Conservation (phyloP, 192 early-diverging fungal genomes). For the Podila minutissima region DNA sequence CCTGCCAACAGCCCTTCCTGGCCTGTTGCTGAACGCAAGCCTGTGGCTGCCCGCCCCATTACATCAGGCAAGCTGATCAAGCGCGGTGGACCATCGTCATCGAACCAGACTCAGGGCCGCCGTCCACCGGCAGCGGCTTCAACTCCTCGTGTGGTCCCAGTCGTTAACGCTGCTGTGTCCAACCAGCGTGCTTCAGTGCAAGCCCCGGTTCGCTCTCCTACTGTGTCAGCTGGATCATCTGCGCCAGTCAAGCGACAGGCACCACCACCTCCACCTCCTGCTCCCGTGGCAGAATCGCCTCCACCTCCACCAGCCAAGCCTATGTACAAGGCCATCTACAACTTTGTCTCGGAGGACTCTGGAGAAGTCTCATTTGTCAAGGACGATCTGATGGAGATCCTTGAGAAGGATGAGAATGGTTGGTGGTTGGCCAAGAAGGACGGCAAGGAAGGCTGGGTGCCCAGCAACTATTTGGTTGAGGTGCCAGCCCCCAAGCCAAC, state of each 20-base stretch:
- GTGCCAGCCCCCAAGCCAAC: conserved; percentile 54
- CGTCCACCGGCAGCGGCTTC: conserved; percentile 28
- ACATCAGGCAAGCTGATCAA: conserved; percentile 48
- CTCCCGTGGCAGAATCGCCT: conserved; percentile 42
- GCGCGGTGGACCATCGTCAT: conserved; percentile 24
- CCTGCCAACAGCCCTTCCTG: conserved; percentile 65
- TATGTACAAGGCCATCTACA: conserved; percentile 73
- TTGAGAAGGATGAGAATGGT: conserved; percentile 64
- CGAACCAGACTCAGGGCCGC: conserved; percentile 1
- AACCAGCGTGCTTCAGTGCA: conserved; percentile 12
- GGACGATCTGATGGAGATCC: conserved; percentile 74
- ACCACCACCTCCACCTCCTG: conserved; percentile 68
- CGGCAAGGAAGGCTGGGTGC: conserved; percentile 77
- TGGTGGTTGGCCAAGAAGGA: conserved; percentile 69
- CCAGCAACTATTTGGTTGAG: conserved; percentile 82
- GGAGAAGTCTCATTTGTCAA: conserved; percentile 74
- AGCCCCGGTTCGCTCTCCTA: conserved; percentile 3
- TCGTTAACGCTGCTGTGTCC: not conserved
- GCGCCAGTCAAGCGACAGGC: conserved; percentile 45
- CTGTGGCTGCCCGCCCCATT: conserved; percentile 33
- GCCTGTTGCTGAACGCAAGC: conserved; percentile 48
- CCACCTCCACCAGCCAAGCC: conserved; percentile 56
- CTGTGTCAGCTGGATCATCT: conserved; percentile 6
- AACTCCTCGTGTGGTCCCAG: conserved; percentile 9
- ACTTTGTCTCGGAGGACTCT: conserved; percentile 68